phyloP scores from a whole-genome alignment of 495 filamentous ascomycete species.

The Penicillium turbatum region DNA sequence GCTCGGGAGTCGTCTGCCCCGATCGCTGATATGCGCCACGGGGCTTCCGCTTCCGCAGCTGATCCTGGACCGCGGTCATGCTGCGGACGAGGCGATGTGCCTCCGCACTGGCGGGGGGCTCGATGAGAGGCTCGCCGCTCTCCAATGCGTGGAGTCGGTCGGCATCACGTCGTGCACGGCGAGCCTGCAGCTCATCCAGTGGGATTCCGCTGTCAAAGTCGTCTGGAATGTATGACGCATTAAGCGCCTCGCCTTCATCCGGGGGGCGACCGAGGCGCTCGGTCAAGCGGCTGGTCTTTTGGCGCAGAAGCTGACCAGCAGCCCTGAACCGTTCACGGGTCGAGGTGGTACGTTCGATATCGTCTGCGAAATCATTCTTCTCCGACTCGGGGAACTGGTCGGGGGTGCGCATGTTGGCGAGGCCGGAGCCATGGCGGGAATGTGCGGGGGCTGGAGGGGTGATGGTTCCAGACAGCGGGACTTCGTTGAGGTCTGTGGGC shows the following conservation, averaged over 20 bases:
- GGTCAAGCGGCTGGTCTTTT: slow-evolving; percentile 31
- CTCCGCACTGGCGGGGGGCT: slow-evolving; percentile 33
- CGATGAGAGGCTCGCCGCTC: slow-evolving; percentile 16
- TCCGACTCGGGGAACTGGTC: slow-evolving; percentile 11
- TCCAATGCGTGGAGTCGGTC: slow-evolving; percentile 18
- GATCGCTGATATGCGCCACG: slow-evolving; percentile 36
- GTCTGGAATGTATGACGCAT: slow-evolving; percentile 32
- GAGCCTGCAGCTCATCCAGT: slow-evolving; percentile 20
- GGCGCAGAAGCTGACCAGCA: slow-evolving; percentile 34
- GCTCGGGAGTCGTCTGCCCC: slow-evolving; percentile 38
- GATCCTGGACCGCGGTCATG: slow-evolving; percentile 31
- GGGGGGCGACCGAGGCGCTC: slow-evolving; percentile 39
- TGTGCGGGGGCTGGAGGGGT: slow-evolving; percentile 27
- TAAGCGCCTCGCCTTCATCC: slow-evolving; percentile 38
- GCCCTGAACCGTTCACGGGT: slow-evolving; percentile 29
- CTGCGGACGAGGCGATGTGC: slow-evolving; percentile 43
- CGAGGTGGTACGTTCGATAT: slow-evolving; percentile 16
- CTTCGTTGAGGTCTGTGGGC: slow-evolving; percentile 13
- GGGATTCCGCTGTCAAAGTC: slow-evolving; percentile 30
- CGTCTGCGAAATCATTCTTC: slow-evolving; percentile 10
- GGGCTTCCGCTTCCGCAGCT: slow-evolving; percentile 31
- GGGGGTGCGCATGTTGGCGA: slow-evolving; percentile 8
- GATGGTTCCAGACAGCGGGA: slow-evolving; percentile 23
- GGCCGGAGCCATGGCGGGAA: slow-evolving; percentile 16
- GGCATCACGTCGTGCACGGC: slow-evolving; percentile 19